Evolutionary conservation across 2,329 filamentous ascomycete species (phyloP).

Genomic region (Ramichloridium luteum): DNA sequence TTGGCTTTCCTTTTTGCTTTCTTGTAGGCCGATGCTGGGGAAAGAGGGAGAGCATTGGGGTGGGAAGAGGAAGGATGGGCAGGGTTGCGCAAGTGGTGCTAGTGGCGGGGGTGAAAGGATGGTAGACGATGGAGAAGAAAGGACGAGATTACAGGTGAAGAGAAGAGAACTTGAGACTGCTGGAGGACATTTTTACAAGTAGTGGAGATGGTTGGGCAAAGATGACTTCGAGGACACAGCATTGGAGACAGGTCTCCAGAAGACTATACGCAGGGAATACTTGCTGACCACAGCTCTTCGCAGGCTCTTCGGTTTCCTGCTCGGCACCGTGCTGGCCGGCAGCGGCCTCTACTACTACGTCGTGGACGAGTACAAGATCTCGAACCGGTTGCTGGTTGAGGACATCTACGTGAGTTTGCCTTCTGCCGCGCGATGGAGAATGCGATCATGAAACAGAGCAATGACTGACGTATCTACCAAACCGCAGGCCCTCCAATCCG

Average conservation of each 20-base stretch:
- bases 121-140: background rate
- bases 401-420: conserved; percentile 76
- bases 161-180: background rate
- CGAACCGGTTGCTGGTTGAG: conserved; percentile 85
- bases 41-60: background rate
- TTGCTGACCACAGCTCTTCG: conserved; percentile 3
- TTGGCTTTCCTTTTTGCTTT: conserved; percentile 1
- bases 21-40: background rate
- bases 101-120: background rate
- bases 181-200: background rate
- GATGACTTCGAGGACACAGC: background rate
- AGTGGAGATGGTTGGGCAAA: background rate
- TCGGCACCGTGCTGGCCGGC: conserved; percentile 69
- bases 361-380: conserved; percentile 81
- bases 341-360: conserved; percentile 83
- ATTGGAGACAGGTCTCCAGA: no score
- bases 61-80: conserved; percentile 1
- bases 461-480: conserved; percentile 4
- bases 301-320: conserved; percentile 83
- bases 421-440: no score
- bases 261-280: conserved; percentile 2
- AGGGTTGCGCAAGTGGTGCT: background rate
- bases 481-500: conserved; percentile 66
- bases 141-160: background rate
- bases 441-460: no score